Base-by-base conservation (phyloP, 306 rosid species). In the Lablab purpureus region DNA sequence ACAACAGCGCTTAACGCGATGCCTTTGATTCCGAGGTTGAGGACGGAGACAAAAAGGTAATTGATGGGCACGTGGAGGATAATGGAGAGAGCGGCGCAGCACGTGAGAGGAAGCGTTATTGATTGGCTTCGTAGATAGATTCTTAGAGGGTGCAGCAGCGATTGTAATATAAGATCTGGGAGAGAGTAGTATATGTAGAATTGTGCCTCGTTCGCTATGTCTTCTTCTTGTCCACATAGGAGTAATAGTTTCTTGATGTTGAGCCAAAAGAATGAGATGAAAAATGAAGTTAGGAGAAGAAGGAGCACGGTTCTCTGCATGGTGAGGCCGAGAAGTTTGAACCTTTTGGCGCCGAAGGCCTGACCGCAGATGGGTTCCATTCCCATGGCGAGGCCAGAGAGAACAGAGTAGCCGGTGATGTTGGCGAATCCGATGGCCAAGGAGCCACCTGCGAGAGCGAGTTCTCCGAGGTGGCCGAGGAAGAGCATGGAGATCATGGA, bases 331-430 rank as follows among this genome's bases (percentile, higher is more conserved):
- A 85, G 22, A 3, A 81, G 85, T 21, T 77, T 73, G 83, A 77
- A 81, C 19, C 76, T 41, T 25, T 60, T 77, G 15, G 88, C 88
- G 0, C 88, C 88, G 17, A 81, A 81, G 34, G 88, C 85, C 15
- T 85, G 88, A 0, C 66, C 80, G 21, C 88, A 85, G 2, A 85
- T 59, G 45, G 88, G 85, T 18, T 85, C 88, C 85, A 85, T 85
- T 1, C 88, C 88, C 75, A 73, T 81, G 88, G 88, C 80, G 0
- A 85, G 88, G 49, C 88, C 88, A 2, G 88, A 81, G 83, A 85
- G 85, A 62, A 84, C 60, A 17, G 84, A 84, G 76, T 84, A 76
- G 3, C 80, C 87, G 0, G 87, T 80, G 68, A 84, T 81, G 73
- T 84, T 81, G 17, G 88, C 88, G 23, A 84, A 84, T 1, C 77